A percentile compares a stretch with the other conserved stretches of the same genome.
These are phyloP conservation scores for Shiraia bambusicola DNA, from an alignment of 2,329 filamentous ascomycete genomes.

Conservation along the genomic window DNA sequence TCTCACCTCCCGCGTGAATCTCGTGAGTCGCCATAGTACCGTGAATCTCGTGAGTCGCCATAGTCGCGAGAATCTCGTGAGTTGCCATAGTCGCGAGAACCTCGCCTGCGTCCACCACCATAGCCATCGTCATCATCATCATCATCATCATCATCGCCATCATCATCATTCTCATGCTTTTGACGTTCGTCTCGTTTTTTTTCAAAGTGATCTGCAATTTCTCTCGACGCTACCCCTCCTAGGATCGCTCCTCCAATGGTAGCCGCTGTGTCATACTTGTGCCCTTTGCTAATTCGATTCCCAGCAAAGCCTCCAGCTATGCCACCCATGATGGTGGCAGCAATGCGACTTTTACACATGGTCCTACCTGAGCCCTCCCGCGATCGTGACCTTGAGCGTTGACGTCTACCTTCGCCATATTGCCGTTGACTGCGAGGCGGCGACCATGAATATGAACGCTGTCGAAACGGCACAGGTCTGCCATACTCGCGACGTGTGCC, in stretches of 20 bases:
- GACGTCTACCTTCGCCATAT: constrained; percentile 16
- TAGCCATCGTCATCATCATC: constrained; percentile 17
- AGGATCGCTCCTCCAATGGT: constrained; percentile 40
- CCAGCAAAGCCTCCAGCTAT: constrained; percentile 38
- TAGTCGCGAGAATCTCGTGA: not conserved
- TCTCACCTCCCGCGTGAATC: constrained; percentile 5
- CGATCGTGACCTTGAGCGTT: constrained; percentile 11
- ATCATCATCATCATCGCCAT: constrained; percentile 13
- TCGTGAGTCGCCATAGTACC: too few relatives aligned
- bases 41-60: constrained; percentile 3
- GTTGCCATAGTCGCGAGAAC: not conserved
- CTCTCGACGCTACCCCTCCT: constrained; percentile 36
- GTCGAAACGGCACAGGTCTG: constrained; percentile 22
- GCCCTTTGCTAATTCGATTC: constrained; percentile 24
- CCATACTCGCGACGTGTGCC: constrained; percentile 11
- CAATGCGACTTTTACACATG: constrained; percentile 20
- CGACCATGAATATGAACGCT: constrained; percentile 33
- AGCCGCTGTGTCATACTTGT: constrained; percentile 31
- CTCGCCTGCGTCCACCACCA: constrained; percentile 8
- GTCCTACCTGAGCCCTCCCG: constrained; percentile 19
- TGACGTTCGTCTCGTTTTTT: constrained; percentile 17
- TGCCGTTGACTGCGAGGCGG: constrained; percentile 24
- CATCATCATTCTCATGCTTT: constrained; percentile 6
- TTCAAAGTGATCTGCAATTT: constrained; percentile 22
- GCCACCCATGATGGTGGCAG: constrained; percentile 35